Evolutionary conservation across 2,329 filamentous ascomycete species (phyloP).

Genomic region (Lasiodiplodia sp.): DNA sequence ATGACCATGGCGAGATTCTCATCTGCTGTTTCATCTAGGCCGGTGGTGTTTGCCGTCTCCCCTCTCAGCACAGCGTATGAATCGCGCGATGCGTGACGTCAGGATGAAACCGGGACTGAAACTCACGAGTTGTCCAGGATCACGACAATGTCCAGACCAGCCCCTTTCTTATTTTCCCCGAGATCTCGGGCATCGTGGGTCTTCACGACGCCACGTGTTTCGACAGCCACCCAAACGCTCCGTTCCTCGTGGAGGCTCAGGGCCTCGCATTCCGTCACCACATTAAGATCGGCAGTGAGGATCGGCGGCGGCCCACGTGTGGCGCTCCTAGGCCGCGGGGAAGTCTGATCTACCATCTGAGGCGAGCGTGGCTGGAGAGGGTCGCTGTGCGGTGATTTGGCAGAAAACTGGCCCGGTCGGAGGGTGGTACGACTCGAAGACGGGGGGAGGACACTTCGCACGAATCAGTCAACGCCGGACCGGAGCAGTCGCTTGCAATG

Average conservation of each 20-base stretch:
- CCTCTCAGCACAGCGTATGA: constrained; percentile 10
- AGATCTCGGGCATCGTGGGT: constrained; percentile 37
- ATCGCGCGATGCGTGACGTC: constrained; percentile 27
- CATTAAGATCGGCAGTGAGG: constrained; percentile 30
- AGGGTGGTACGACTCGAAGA: constrained; percentile 16
- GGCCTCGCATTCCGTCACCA: constrained; percentile 21
- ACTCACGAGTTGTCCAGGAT: constrained; percentile 49
- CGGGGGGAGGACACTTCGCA: constrained; percentile 18
- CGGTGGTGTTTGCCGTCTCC: neutral
- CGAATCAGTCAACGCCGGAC: constrained; percentile 6
- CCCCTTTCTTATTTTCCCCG: constrained; percentile 32
- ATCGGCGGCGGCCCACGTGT: constrained; percentile 25
- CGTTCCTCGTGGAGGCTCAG: constrained; percentile 31
- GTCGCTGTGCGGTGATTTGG: constrained; percentile 3
- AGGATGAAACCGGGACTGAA: constrained; percentile 23
- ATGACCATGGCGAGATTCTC: constrained; percentile 7
- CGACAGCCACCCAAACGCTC: constrained; percentile 42
- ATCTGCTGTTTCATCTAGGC: neutral
- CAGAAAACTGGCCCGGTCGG: neutral
- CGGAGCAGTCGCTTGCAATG: neutral
- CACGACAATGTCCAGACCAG: constrained; percentile 43
- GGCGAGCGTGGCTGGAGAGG: constrained; percentile 3
- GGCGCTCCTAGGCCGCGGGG: constrained; percentile 19
- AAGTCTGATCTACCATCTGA: constrained; percentile 17
- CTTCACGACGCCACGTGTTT: constrained; percentile 38